Evolutionary conservation across 108 stramenopile genomes (phyloP), one percentile per base, ranked within the genome.

Genomic region (Cyclostephanos tholiformis): DNA sequence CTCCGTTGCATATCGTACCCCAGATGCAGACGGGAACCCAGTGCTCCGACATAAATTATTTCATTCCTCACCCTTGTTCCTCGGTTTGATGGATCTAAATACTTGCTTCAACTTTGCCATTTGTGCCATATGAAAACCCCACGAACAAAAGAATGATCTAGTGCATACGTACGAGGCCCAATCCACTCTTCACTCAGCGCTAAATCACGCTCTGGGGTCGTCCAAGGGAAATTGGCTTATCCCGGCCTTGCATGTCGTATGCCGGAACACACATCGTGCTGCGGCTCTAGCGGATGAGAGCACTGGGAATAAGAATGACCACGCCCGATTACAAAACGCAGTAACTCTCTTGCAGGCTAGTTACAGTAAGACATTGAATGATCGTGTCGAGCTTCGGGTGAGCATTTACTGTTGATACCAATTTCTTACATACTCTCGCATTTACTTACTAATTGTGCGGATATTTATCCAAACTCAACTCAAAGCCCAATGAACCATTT

Each of bases 281-380:
- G 94, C 91, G 12, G 63, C 83, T 6, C 71, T 73, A 2, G 94
- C 94, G 23, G 93, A 94, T 62, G 74, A 83, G 65, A 62, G 64
- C 13, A 50, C 77, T n/a, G 60, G 58, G 36, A 69, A 74, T 39
- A 77, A 66, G 53, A 80, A 88, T 59, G 85, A 88, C 62, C 82
- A 88, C 41, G 84, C 87, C 22, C 88, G 87, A 29, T 62, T 95
- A 48, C 89, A 95, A 64, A 87, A 73, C 71, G 91, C 91, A 16
- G 91, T 91, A 25, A 89, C 87, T 5, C 53, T 92, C 3, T 57
- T 95, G 50, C 91, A 95, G 66, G 91, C 91, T 36, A 84, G 82
- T 63, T 95, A 88, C 60, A 88, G 87, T 69, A 91, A 88, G 69
- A 89, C 91, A 17, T 74, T 92, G 82, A 95, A 95, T 74, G 94